Percentiles rank a stretch among this genome's conserved stretches.
These are phyloP conservation scores for Uncinocarpus reesii DNA, from an alignment of 2,329 filamentous ascomycete species.

Conservation along the genomic window DNA sequence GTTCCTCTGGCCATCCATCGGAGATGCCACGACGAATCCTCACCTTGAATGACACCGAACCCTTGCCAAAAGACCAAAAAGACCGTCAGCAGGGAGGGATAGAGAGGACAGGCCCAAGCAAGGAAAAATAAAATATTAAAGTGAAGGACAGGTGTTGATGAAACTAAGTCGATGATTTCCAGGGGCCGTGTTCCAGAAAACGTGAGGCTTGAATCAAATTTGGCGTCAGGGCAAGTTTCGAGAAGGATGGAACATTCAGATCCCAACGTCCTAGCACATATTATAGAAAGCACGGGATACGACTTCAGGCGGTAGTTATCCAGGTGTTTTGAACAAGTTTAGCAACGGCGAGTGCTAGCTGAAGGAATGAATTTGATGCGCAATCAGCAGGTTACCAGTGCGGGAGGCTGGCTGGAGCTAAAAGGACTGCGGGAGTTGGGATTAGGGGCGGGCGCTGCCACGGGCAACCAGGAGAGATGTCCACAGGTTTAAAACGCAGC, in stretches of 20 bases:
- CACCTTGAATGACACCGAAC: background rate
- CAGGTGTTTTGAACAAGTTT: background rate
- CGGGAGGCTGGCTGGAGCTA: constrained; percentile 5
- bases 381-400: background rate
- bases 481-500: background rate
- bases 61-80: background rate
- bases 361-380: background rate
- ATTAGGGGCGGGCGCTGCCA: no score
- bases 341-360: background rate
- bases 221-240: background rate
- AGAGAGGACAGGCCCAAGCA: background rate
- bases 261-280: background rate
- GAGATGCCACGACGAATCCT: background rate
- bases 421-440: constrained; percentile 2
- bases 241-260: background rate
- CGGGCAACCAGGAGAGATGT: background rate
- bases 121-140: background rate
- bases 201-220: constrained; percentile 9
- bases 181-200: constrained; percentile 2
- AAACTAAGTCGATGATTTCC: background rate
- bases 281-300: background rate
- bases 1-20: background rate
- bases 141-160: background rate
- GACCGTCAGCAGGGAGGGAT: background rate
- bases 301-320: background rate